A percentile compares a stretch with the other conserved stretches of the same genome.
Conservation (phyloP, 495 filamentous ascomycete species). For the Neurospora africana region DNA sequence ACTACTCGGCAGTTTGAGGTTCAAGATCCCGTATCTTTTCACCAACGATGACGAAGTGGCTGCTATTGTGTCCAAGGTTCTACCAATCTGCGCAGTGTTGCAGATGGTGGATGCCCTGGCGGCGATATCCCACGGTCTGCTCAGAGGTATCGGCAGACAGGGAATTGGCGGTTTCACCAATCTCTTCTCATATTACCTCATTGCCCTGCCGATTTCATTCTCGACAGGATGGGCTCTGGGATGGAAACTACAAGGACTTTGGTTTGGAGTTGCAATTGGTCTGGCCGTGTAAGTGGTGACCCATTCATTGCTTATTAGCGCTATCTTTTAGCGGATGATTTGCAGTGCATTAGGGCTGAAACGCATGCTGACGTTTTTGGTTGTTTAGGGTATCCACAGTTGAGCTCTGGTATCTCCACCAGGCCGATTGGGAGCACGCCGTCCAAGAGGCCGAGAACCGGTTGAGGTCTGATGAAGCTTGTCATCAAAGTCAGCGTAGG, state of each 20-base stretch:
- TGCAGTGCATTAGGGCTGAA: neutral
- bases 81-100: constrained; percentile 67
- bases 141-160: constrained; percentile 67
- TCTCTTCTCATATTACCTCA: constrained; percentile 65
- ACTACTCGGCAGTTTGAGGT: constrained; percentile 41
- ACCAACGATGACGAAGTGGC: constrained; percentile 66
- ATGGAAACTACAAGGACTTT: constrained; percentile 62
- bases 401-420: constrained; percentile 19
- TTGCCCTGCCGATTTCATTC: constrained; percentile 71
- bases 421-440: constrained; percentile 21
- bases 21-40: constrained; percentile 59
- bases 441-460: constrained; percentile 20
- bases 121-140: constrained; percentile 60
- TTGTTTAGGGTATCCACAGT: constrained; percentile 12
- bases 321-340: neutral
- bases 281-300: constrained; percentile 32
- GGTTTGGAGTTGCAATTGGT: constrained; percentile 58
- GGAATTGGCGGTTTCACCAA: constrained; percentile 70
- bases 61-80: constrained; percentile 49
- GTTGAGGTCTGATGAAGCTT: constrained; percentile 16
- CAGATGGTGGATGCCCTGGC: constrained; percentile 73
- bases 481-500: constrained; percentile 1
- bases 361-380: neutral
- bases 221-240: constrained; percentile 54
- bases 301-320: neutral